Evolutionary conservation across 148 eudicot genomes (phyloP).

Genomic region (Spergularia bocconei): DNA sequence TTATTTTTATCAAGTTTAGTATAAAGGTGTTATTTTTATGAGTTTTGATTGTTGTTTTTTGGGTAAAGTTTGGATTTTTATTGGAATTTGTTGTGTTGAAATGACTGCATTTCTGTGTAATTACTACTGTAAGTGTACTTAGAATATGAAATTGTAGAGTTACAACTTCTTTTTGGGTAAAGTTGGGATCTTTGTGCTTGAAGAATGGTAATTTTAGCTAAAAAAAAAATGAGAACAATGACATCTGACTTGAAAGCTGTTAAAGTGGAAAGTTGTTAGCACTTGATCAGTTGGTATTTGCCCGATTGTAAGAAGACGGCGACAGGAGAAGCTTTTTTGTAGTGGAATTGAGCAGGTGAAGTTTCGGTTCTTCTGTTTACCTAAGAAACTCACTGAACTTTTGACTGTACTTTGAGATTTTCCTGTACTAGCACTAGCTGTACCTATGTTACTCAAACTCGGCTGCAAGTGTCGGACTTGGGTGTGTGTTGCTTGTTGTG

Average conservation of each 20-base stretch:
- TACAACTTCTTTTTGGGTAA: not conserved
- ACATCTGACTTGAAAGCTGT: not conserved
- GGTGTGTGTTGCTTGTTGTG: too few species aligned
- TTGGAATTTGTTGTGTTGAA: not conserved
- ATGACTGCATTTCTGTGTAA: not conserved
- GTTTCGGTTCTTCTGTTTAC: not conserved
- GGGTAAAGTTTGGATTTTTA: not conserved
- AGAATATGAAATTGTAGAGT: not conserved
- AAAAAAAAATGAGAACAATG: not conserved
- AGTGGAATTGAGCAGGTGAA: slow-evolving; percentile 10
- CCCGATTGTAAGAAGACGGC: not conserved
- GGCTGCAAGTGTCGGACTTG: too few species aligned
- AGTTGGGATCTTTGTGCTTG: not conserved
- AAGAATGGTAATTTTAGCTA: not conserved
- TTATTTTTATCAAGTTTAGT: not conserved
- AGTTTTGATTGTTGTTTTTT: not conserved
- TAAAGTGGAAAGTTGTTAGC: not conserved
- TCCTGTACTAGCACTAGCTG: too few species aligned
- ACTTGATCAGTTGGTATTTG: not conserved
- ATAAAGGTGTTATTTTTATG: not conserved
- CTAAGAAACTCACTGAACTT: not conserved
- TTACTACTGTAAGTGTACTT: not conserved
- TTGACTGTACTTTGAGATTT: not conserved
- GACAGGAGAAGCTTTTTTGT: not conserved
- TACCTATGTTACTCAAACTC: too few species aligned